Evolutionary conservation across 2,329 filamentous ascomycete species (phyloP).

Genomic region (Didymella segeticola): DNA sequence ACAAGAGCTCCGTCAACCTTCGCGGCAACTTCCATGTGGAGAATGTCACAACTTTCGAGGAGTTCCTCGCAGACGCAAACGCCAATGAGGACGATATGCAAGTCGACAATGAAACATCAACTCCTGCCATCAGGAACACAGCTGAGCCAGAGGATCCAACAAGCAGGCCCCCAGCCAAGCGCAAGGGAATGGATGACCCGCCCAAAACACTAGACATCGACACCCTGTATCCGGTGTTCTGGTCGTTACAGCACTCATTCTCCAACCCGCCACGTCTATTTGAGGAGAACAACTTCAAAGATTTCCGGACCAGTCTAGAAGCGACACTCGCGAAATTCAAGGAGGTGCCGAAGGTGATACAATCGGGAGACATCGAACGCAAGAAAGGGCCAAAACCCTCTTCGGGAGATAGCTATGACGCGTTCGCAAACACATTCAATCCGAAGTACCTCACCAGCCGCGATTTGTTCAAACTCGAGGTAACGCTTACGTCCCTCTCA

Average conservation of each 20-base stretch:
- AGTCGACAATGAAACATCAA: conserved; percentile 60
- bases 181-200: conserved; percentile 55
- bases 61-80: conserved; percentile 51
- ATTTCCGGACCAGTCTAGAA: conserved; percentile 69
- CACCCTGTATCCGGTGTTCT: conserved; percentile 87
- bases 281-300: conserved; percentile 68
- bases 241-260: conserved; percentile 90
- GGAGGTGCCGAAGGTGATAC: conserved; percentile 69
- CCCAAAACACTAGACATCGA: conserved; percentile 65
- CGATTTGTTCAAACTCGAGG: conserved; percentile 94
- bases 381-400: conserved; percentile 63
- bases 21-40: conserved; percentile 95
- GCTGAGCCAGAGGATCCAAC: conserved; percentile 24
- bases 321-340: conserved; percentile 78
- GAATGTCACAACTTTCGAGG: conserved; percentile 87
- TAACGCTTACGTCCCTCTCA: conserved; percentile 50
- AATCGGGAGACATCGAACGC: conserved; percentile 71
- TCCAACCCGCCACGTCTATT: conserved; percentile 89
- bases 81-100: conserved; percentile 67
- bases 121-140: conserved; percentile 35
- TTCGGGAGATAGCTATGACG: conserved; percentile 68
- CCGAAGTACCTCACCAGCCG: conserved; percentile 98
- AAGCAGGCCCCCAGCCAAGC: conserved; percentile 45
- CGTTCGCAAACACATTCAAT: conserved; percentile 80
- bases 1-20: conserved; percentile 96